Base-by-base conservation (phyloP, 2,329 filamentous ascomycete genomes). In the Geosmithia putterillii region DNA sequence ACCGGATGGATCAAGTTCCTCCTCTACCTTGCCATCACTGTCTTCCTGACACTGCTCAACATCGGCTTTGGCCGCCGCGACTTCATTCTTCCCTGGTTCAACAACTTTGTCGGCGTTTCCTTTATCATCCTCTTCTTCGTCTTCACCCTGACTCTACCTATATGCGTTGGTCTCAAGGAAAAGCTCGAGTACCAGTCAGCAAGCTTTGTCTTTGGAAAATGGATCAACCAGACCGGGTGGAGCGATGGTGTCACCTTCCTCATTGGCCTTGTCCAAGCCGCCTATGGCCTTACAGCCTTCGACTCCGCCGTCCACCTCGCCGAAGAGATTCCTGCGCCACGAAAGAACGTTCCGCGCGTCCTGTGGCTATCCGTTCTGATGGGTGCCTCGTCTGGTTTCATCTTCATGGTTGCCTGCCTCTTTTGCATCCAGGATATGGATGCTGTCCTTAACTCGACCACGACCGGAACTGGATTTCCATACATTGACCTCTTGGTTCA, bases 271-370 rank as follows among this genome's bases (percentile, higher is more conserved):
- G 60, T 72, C 2, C 69, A 73, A 44, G 64, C 66, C 2, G 69
- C 68, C 0, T 71, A 71, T 42, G 69, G 67, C 2, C 52, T 72
- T 18, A 72, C 68, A 0, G 68, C 68, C 2, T 71, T 71, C 47
- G 69, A 72, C 49, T 66, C 67, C 1, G 67, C 69, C 19, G 67
- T 72, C 34, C 69, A 72, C 47, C 64, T 72, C 59, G 62, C 66
- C 3, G 68, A 71, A 45, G 68, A 71, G 49, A 64, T 71, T 4
- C 66, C 67, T 0, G 53, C 59, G 6, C 67, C 68, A 5, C 54
- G 65, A 5, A 62, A 53, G 28, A 69, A 66, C 41, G 63, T 62
- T 0, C 68, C 68, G 0, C 54, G 54, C 17, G 60, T 66, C 1
- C 67, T 70, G 23, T 70, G 62, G 59, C 59, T 70, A 17, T 63